A percentile compares a stretch with the other conserved stretches of the same genome.
These are phyloP conservation scores for Cercis canadensis DNA, from an alignment of 306 rosid genomes.

Conservation along the genomic window DNA sequence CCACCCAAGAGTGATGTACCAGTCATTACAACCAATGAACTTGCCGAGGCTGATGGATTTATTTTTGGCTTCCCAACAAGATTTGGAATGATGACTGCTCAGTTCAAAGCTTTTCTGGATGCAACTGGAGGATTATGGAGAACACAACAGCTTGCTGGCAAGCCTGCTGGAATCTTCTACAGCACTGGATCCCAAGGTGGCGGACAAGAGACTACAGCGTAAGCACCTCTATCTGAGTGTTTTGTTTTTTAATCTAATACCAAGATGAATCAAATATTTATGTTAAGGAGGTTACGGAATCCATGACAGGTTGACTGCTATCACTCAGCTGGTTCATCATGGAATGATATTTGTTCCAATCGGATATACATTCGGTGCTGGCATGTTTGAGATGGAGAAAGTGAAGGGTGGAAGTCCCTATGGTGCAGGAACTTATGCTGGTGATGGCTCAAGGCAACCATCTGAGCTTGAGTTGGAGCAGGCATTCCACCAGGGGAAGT, in stretches of 20 bases:
- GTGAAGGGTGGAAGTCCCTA: slow-evolving; percentile 98
- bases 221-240: slow-evolving; percentile 36
- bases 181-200: slow-evolving; percentile 99
- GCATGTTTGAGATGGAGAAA: slow-evolving; percentile 96
- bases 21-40: slow-evolving; percentile 73
- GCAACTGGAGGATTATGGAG: slow-evolving; percentile 94
- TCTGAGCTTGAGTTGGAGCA: slow-evolving; percentile 78
- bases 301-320: slow-evolving; percentile 80
- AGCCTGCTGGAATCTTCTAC: slow-evolving; percentile 92
- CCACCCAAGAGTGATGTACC: slow-evolving; percentile 89
- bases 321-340: slow-evolving; percentile 94
- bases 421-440: slow-evolving; percentile 93
- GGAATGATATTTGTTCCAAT: slow-evolving; percentile 93
- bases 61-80: slow-evolving; percentile 94
- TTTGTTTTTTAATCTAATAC: slow-evolving; percentile 1
- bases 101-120: slow-evolving; percentile 88
- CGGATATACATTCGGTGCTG: slow-evolving; percentile 89
- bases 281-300: slow-evolving; percentile 19
- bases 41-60: slow-evolving; percentile 87
- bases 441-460: slow-evolving; percentile 93
- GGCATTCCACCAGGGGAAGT: slow-evolving; percentile 95
- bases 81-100: slow-evolving; percentile 99
- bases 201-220: slow-evolving; percentile 99
- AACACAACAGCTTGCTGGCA: slow-evolving; percentile 89
- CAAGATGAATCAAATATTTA: background rate